Evolutionary conservation across 2,329 filamentous ascomycete species (phyloP), one percentile per base, ranked within the genome.

Genomic region (Aspergillus sp.): DNA sequence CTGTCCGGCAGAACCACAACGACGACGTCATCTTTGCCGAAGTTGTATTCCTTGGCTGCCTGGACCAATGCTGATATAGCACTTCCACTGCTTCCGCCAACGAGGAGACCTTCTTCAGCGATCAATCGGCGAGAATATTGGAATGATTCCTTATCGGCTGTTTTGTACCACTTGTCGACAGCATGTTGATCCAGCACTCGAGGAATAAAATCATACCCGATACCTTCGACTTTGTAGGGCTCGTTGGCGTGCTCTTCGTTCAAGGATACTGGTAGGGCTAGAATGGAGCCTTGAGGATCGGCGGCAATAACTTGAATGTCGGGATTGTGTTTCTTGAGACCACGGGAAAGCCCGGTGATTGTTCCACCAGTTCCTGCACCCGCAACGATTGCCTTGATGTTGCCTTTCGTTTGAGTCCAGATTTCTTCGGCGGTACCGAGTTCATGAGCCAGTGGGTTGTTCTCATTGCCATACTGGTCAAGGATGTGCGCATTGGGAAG

Each of bases 81-180:
- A 68, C 92, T 96, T 62, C 95, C 95, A 71, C 92, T 96, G 76
- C 92, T 96, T 48, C 95, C 95, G 70, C 95, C 95, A 22, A 96
- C 93, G 8, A 99, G 85, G 15, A 99, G 84, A 54, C 95, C 95
- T 79, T 99, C 95, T 77, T 99, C 95, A 17, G 92, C 85, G 70
- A 99, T 99, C 57, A 99, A 81, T 48, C 93, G 85, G 55, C 96
- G 86, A n/a, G 95, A 92, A 73, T 92, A 93, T 75, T 88, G 84
- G 80, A 99, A 99, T 2, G 93, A 93, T 75, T 97, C 91, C 64
- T 87, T 86, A 74, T 99, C 95, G 64, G 94, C 91, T 3, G 95
- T 99, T 87, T 99, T 99, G 83, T 97, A 98, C 95, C 95, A 99
- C 74, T 90, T 91, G 77, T 97, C 91, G 31, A 99, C 91, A 5